A percentile compares a stretch with the other conserved stretches of the same genome.
phyloP scores from a whole-genome alignment of 2,329 filamentous ascomycete species.

The Aspergillus viridinutans region DNA sequence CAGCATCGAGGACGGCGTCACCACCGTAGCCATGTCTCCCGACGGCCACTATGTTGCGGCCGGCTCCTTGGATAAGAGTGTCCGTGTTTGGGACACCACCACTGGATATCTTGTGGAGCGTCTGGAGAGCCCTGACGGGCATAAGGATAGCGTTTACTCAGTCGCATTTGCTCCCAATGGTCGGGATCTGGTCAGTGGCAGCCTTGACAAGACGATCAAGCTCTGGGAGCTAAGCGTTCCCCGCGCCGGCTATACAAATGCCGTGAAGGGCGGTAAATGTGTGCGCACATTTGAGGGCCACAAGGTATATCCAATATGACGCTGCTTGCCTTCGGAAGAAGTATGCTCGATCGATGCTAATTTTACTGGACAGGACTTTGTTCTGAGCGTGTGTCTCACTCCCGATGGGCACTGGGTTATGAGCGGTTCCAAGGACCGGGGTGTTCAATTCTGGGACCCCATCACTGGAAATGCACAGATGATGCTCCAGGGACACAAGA shows the following conservation, averaged over 20 bases:
- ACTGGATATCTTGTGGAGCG: conserved; percentile 84
- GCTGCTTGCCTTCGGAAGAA: neutral
- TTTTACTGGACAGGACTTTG: conserved; percentile 67
- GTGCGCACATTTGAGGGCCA: conserved; percentile 97
- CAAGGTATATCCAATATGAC: conserved; percentile 56
- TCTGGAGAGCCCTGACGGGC: conserved; percentile 85
- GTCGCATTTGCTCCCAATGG: conserved; percentile 95
- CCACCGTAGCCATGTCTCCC: conserved; percentile 93
- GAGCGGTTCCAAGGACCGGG: conserved; percentile 93
- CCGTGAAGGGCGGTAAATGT: conserved; percentile 82
- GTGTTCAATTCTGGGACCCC: conserved; percentile 98
- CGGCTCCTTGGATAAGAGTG: conserved; percentile 94
- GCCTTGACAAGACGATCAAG: conserved; percentile 97
- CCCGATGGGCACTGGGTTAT: conserved; percentile 95
- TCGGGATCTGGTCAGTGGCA: conserved; percentile 87
- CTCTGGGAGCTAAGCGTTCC: conserved; percentile 91
- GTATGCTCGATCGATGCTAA: neutral
- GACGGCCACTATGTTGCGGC: conserved; percentile 92
- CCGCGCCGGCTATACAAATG: conserved; percentile 61
- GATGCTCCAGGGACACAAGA: conserved; percentile 98
- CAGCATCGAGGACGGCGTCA: conserved; percentile 93
- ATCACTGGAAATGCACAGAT: conserved; percentile 89
- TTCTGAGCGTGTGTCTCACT: conserved; percentile 90
- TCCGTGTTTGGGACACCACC: conserved; percentile 91
- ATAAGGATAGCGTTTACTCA: conserved; percentile 95